Base-by-base conservation (phyloP, 2,329 filamentous ascomycete species). In the Microdochium nivale region DNA sequence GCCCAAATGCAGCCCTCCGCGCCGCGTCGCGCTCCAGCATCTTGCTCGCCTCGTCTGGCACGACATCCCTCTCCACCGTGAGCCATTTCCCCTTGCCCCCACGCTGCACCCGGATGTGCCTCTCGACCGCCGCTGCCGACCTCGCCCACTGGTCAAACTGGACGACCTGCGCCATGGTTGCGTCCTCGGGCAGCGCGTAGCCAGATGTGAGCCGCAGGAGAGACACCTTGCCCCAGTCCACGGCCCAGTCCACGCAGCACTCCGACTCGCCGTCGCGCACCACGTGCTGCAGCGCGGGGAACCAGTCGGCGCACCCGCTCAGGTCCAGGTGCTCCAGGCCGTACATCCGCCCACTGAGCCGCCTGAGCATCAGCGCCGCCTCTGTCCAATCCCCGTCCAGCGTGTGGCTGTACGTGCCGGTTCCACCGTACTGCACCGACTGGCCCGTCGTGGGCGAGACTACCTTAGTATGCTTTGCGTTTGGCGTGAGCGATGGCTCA, bases 381-480 rank as follows among this genome's bases (percentile, higher is more conserved):
- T 84, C 81, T 25, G 72, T 73, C 76, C 77, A 84, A 64, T 84
- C 80, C 35, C 74, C 66, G 56, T 83, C 80, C 3, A 83, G 65
- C 1, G 68, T 70, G 56, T 83, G 79, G 21, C 79, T 81, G 63
- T 84, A 83, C 9, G 72, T 67, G 8, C 74, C 77, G 2, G 79
- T 81, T 19, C 75, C 78, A 33, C 76, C 72, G 55, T 81, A 83
- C 35, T 75, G 73, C 10, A 81, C 63, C 14, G 60, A 64, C 27
- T 59, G 67, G 25, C 71, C 77, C 0, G 64, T 63, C 30, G 71
- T 65, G 3, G 69, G 67, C 3, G 74, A 72, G 1, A 70, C 64
- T 2, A 83, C 64, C 2, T 74, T 73, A 0, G 77, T 66, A 25
- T 68, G 68, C 52, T 70, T 74, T 7, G 79, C 73, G 56, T 78